Percentiles rank a stretch among this genome's conserved stretches.
Evolutionary conservation across 164 flowering plant genomes (phyloP).

Genomic region (Tetrastigma voinierianum): DNA sequence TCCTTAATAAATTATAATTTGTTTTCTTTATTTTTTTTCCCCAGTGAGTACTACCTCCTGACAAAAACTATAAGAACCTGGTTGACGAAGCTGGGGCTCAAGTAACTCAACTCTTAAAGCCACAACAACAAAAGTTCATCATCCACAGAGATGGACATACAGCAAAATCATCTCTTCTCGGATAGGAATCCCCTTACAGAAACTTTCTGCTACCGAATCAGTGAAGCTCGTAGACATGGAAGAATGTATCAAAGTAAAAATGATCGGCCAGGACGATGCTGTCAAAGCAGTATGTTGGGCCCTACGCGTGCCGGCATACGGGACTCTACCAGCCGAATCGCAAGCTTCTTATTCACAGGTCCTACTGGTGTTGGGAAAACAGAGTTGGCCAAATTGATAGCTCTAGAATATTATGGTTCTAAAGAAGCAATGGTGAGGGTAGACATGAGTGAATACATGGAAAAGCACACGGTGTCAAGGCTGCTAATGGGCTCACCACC

Average conservation of each 20-base stretch:
- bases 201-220: conserved; percentile 22
- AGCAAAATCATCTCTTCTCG: conserved; percentile 20
- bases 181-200: conserved; percentile 39
- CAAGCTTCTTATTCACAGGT: conserved; percentile 38
- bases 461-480: conserved; percentile 12
- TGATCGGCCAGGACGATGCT: conserved; percentile 42
- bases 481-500: conserved; percentile 41
- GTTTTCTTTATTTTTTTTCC: neutral
- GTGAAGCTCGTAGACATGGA: conserved; percentile 28
- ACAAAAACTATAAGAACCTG: conserved; percentile 20
- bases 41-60: conserved; percentile 17
- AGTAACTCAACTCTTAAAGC: conserved; percentile 5
- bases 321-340: conserved; percentile 33
- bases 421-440: conserved; percentile 34
- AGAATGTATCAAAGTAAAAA: conserved; percentile 15
- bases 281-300: conserved; percentile 35
- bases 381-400: conserved; percentile 36
- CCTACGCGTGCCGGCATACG: conserved; percentile 35
- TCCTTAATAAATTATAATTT: too few species aligned
- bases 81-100: conserved; percentile 20
- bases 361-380: conserved; percentile 52
- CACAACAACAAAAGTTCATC: neutral
- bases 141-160: conserved; percentile 33
- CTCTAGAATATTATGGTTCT: conserved; percentile 32
- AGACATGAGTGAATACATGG: conserved; percentile 44